phyloP scores from a whole-genome alignment of 108 stramenopile genomes.

The Licmophora abbreviata region DNA sequence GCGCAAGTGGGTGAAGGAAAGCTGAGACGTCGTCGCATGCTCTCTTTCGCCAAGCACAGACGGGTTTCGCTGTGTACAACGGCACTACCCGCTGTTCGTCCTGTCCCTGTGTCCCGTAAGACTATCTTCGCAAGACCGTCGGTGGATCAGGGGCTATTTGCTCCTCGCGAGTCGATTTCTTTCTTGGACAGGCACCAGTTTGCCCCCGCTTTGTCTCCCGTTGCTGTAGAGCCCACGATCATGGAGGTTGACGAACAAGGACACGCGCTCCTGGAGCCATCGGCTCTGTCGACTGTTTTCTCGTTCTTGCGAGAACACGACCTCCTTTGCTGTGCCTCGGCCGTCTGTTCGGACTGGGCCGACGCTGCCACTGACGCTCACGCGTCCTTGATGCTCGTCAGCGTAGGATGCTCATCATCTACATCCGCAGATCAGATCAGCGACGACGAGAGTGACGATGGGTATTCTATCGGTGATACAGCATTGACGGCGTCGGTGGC shows the following conservation, averaged over 20 bases:
- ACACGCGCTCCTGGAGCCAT: background rate
- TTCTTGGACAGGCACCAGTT: background rate
- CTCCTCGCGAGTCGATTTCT: no score
- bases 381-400: constrained; percentile 56
- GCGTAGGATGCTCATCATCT: constrained; percentile 46
- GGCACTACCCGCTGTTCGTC: constrained; percentile 13
- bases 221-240: background rate
- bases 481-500: constrained; percentile 4
- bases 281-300: constrained; percentile 32
- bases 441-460: constrained; percentile 20
- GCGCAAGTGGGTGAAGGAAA: no score
- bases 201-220: background rate
- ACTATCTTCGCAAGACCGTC: background rate
- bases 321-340: constrained; percentile 38
- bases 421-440: constrained; percentile 5
- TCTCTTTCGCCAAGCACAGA: constrained; percentile 25
- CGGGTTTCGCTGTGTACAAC: constrained; percentile 29
- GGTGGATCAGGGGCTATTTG: no score
- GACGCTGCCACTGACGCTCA: constrained; percentile 62
- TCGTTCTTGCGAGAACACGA: constrained; percentile 56
- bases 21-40: constrained; percentile 16
- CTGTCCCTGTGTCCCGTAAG: background rate
- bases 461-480: constrained; percentile 9
- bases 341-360: constrained; percentile 70
- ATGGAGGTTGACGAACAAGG: background rate